Base-by-base conservation (phyloP, 1,284 basidiomycete genomes). In the Fomitopsis schrenkii region DNA sequence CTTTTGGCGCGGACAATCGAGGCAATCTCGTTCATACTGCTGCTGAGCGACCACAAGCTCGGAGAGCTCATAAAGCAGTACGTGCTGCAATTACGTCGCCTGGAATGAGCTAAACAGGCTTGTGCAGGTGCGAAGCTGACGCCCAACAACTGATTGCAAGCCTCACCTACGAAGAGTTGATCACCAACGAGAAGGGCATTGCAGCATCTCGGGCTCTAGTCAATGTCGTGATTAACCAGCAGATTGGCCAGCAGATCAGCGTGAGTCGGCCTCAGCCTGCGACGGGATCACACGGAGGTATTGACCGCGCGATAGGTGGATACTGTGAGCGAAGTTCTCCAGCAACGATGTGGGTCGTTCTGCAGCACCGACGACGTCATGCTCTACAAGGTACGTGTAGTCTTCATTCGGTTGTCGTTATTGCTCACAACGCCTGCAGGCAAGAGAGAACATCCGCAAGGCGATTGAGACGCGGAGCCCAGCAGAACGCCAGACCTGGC, bases 321-420 rank as follows among this genome's bases (percentile, higher is more conserved):
- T 75, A 94, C 94, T 3, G 93, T 99, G 69, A 97, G 94, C 69
- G 94, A 98, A 68, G 88, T 95, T 58, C 78, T 99, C 38, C 97
- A 99, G 73, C 89, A 93, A 71, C 85, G 95, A 70, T 99, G 97
- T 70, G 96, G 95, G 0, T 94, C 94, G 19, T 99, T 99, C 83
- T 98, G 96, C 76, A 96, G 94, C 69, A 91, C 97, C 0, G 97
- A 98, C 71, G 97, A 99, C 76, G 97, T 99, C 48, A 92, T 98
- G 80, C 79, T 98, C 55, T 98, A 99, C 82, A 99, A 99, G 81
- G 93, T 87, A 64, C 65, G 74, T 63, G 55, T 63, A 55, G 65
- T 35, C 19, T 15, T 52, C 52, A 40, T 22, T 8, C 6, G 38
- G 14, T 17, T 54, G 30, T 62, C 44, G 12, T 6, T n/a, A 8